Conservation (phyloP, 306 rosid genomes). For the Acacia melanoxylon region DNA sequence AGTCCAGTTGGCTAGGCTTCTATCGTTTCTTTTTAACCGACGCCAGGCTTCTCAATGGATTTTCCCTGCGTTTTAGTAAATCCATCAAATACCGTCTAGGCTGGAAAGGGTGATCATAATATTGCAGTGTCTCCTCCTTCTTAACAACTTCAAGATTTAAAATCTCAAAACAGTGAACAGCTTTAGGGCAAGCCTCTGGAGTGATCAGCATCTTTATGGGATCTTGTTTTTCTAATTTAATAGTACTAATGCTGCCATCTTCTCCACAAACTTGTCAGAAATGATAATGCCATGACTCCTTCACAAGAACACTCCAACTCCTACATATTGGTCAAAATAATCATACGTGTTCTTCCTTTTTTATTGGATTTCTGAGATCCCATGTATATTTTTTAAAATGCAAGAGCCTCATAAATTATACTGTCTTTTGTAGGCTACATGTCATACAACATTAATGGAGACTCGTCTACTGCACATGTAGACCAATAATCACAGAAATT, state of each 20-base stretch:
- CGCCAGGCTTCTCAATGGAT: not conserved
- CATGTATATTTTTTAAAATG: not conserved
- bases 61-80: not conserved
- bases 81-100: not conserved
- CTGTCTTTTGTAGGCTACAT: not conserved
- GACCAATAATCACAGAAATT: not conserved
- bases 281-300: not conserved
- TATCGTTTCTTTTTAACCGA: not conserved
- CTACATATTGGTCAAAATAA: not conserved
- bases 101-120: not conserved
- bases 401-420: not conserved
- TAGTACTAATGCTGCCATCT: not conserved
- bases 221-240: slow-evolving; percentile 2
- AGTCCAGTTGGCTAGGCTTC: too few relatives aligned
- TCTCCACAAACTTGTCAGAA: slow-evolving; percentile 14
- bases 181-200: not conserved
- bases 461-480: not conserved
- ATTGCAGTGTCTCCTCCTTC: not conserved
- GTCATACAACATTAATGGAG: not conserved
- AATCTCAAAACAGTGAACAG: not conserved
- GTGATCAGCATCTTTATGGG: slow-evolving; percentile 24
- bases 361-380: not conserved
- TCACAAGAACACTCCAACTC: not conserved
- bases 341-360: not conserved
- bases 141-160: slow-evolving; percentile 16